Percentiles rank a stretch among this genome's conserved stretches.
Conservation (phyloP, 1,284 basidiomycete species). For the Coriolopsis trogii region DNA sequence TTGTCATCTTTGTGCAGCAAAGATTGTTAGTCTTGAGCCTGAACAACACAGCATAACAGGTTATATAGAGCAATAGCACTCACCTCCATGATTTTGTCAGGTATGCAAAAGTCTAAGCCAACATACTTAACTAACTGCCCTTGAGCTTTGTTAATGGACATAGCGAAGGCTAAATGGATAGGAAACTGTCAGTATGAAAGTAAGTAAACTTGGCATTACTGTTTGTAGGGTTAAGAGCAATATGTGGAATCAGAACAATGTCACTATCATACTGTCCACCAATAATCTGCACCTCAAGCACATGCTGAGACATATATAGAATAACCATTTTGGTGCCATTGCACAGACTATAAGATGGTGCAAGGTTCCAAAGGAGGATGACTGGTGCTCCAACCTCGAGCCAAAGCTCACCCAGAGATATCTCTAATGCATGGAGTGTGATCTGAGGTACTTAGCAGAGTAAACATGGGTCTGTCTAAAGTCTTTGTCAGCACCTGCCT, state of each 20-base stretch:
- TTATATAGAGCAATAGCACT: too few relatives aligned
- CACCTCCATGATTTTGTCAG: too few relatives aligned
- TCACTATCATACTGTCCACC: slow-evolving; percentile 30
- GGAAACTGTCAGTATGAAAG: slow-evolving; percentile 41
- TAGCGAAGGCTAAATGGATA: slow-evolving; percentile 42
- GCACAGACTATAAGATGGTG: slow-evolving; percentile 36
- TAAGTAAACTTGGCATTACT: slow-evolving; percentile 24
- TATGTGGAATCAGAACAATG: slow-evolving; percentile 32
- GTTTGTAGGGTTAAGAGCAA: slow-evolving; percentile 26
- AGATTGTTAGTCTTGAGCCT: too few relatives aligned
- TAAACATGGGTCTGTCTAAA: background rate
- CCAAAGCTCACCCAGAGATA: slow-evolving; percentile 31
- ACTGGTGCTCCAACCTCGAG: slow-evolving; percentile 39
- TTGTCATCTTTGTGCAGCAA: too few relatives aligned
- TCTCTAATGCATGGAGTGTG: slow-evolving; percentile 26
- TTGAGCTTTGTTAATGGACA: slow-evolving; percentile 48
- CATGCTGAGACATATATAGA: slow-evolving; percentile 3
- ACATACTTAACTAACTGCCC: slow-evolving; percentile 42
- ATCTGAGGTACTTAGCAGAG: slow-evolving; percentile 28
- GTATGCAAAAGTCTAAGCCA: slow-evolving; percentile 36
- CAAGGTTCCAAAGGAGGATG: slow-evolving; percentile 41
- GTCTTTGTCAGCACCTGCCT: background rate
- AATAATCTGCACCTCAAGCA: slow-evolving; percentile 31
- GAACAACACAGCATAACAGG: too few relatives aligned
- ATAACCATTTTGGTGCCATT: slow-evolving; percentile 38